Percentiles rank a stretch among this genome's conserved stretches.
phyloP scores from a whole-genome alignment of 768 basidiomycete species.

The Leucocoprinus sp. region DNA sequence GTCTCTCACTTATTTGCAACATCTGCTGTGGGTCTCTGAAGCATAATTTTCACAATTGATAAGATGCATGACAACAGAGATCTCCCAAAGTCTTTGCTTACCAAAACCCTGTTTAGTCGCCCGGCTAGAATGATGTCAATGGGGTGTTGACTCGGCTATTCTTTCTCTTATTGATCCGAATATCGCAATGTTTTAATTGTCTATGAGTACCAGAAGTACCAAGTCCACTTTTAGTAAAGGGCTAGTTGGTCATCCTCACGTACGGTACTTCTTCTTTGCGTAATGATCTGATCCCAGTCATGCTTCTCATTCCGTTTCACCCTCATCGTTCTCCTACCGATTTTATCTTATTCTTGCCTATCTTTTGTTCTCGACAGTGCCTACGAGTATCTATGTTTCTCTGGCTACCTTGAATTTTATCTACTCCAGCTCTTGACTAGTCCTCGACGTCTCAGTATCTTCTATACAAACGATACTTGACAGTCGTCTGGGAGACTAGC shows the following conservation, averaged over 20 bases:
- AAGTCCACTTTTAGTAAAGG: too few species aligned
- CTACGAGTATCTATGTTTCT: too few species aligned
- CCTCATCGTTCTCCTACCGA: background rate
- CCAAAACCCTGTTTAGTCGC: background rate
- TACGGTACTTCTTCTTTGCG: background rate
- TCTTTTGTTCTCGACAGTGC: background rate
- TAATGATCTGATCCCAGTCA: background rate
- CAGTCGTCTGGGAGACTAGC: background rate
- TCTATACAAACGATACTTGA: background rate
- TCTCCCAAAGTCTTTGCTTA: background rate
- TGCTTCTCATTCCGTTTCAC: background rate
- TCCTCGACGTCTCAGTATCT: background rate
- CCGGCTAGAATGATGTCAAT: background rate
- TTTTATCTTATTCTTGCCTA: background rate
- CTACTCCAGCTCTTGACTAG: too few species aligned
- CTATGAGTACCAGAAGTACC: too few species aligned
- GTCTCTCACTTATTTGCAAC: too few species aligned
- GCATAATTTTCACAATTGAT: background rate
- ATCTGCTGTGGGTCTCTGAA: too few species aligned
- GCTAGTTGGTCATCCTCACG: background rate
- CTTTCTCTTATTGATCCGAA: background rate
- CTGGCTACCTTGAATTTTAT: too few species aligned
- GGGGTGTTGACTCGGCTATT: background rate
- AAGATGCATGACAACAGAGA: slow-evolving; percentile 2
- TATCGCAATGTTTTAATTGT: too few species aligned